phyloP scores from a whole-genome alignment of 768 basidiomycete species.

The Auriculariales sp. region DNA sequence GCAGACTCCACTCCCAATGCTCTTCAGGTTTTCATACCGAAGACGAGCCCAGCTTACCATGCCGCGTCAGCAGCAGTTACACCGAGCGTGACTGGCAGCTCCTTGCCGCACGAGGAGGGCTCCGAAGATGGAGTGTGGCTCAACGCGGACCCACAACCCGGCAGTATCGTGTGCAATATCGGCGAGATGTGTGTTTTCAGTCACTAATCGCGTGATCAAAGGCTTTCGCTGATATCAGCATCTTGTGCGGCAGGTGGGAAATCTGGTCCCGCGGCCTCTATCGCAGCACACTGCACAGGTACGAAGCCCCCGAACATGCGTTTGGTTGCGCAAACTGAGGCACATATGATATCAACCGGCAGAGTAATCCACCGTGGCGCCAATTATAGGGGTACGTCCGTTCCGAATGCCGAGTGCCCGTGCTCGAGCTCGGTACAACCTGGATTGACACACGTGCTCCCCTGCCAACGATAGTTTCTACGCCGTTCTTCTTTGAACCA shows the following conservation, averaged over 20 bases:
- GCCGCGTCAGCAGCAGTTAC: not conserved
- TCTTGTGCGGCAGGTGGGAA: constrained; percentile 47
- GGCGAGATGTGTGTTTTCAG: constrained; percentile 57
- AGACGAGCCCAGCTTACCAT: constrained; percentile 11
- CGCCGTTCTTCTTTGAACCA: constrained; percentile 93
- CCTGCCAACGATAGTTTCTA: constrained; percentile 22
- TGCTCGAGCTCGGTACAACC: constrained; percentile 4
- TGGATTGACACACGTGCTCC: not conserved
- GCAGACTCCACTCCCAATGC: constrained; percentile 70
- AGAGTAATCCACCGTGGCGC: constrained; percentile 62
- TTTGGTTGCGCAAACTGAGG: no score
- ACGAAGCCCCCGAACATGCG: no score
- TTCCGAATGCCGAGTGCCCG: constrained; percentile 23
- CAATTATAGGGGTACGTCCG: constrained; percentile 38
- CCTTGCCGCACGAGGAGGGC: constrained; percentile 36
- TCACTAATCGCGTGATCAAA: not conserved
- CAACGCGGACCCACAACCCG: constrained; percentile 67
- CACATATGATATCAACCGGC: no score
- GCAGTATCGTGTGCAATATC: constrained; percentile 80
- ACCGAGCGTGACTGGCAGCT: constrained; percentile 4
- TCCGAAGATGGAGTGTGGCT: constrained; percentile 60
- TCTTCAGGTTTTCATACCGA: constrained; percentile 61
- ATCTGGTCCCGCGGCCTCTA: constrained; percentile 83
- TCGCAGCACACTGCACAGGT: constrained; percentile 66
- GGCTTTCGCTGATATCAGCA: not conserved